phyloP scores from a whole-genome alignment of 345 rosid species.

The Citropsis articulata region DNA sequence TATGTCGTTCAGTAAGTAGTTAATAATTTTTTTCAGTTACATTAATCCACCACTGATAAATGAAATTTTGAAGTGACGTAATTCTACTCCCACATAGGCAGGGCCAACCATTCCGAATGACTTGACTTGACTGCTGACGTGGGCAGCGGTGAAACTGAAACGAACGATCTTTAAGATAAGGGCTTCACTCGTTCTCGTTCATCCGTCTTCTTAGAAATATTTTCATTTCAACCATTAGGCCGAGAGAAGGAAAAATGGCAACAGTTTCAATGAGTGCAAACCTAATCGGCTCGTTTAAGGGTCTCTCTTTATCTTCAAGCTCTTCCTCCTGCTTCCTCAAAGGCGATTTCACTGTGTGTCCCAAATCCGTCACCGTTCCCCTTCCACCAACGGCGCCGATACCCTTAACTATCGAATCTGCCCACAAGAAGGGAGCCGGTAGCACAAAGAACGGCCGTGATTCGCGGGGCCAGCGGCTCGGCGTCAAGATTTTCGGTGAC shows the following conservation, averaged over 20 bases:
- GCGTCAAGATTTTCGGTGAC: constrained; percentile 90
- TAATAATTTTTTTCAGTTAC: too few relatives aligned
- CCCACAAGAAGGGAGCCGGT: constrained; percentile 98
- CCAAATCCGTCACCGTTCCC: constrained; percentile 29
- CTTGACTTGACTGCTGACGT: too few relatives aligned
- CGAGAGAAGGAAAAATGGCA: constrained; percentile 25
- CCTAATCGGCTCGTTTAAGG: constrained; percentile 59
- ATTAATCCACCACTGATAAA: too few relatives aligned
- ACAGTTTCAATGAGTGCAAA: constrained; percentile 44
- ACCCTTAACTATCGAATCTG: constrained; percentile 71
- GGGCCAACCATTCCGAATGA: too few relatives aligned
- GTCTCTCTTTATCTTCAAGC: constrained; percentile 55
- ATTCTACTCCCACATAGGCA: too few relatives aligned
- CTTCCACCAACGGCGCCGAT: constrained; percentile 18
- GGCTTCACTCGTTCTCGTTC: not conserved
- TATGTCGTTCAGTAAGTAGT: too few relatives aligned
- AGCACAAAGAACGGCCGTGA: constrained; percentile 99
- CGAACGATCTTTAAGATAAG: not conserved
- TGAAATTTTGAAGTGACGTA: too few relatives aligned
- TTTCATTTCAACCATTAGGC: not conserved
- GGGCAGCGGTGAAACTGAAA: too few relatives aligned
- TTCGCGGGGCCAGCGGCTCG: constrained; percentile 80
- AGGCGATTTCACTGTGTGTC: constrained; percentile 42
- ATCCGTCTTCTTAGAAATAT: not conserved
- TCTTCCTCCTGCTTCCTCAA: constrained; percentile 55